These are phyloP conservation scores for Delitschia confertaspora DNA, from an alignment of 495 filamentous ascomycete genomes.

Conservation along the genomic window DNA sequence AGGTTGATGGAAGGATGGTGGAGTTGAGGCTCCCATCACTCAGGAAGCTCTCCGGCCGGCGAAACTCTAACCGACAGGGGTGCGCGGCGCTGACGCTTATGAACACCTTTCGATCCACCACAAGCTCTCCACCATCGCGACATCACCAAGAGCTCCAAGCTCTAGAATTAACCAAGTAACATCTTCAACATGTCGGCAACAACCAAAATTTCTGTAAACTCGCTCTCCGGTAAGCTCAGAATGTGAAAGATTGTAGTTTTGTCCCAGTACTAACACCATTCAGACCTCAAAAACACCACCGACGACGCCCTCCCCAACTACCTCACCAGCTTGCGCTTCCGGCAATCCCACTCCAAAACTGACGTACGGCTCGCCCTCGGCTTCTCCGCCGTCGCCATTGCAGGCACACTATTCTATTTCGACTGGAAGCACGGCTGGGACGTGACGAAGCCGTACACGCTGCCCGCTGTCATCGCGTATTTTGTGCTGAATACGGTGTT, in stretches of 20 bases:
- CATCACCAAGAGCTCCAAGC: conserved; percentile 6
- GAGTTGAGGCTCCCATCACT: conserved; percentile 7
- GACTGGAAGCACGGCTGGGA: conserved; percentile 92
- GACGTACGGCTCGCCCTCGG: conserved; percentile 78
- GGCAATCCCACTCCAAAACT: conserved; percentile 65
- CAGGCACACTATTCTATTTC: conserved; percentile 74
- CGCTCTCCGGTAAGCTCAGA: conserved; percentile 53
- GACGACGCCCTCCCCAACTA: conserved; percentile 94
- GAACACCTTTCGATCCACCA: conserved; percentile 20
- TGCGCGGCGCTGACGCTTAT: conserved; percentile 7
- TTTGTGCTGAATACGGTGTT: conserved; percentile 68
- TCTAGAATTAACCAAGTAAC: conserved; percentile 24
- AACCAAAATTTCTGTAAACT: conserved; percentile 57
- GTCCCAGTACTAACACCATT: conserved; percentile 3
- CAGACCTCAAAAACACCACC: conserved; percentile 92
- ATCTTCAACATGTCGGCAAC: conserved; percentile 18
- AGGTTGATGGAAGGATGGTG: conserved; percentile 5
- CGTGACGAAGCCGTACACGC: conserved; percentile 61
- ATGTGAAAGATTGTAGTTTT: no score
- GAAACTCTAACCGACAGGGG: conserved; percentile 11
- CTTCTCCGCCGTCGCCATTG: conserved; percentile 70
- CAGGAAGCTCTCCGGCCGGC: conserved; percentile 2
- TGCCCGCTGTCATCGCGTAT: conserved; percentile 69
- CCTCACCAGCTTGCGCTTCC: conserved; percentile 73
- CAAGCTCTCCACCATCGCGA: background rate